A percentile compares a stretch with the other conserved stretches of the same genome.
These are phyloP conservation scores for Eleusine coracana DNA, from an alignment of 176 grass and related monocot genomes.

Conservation along the genomic window DNA sequence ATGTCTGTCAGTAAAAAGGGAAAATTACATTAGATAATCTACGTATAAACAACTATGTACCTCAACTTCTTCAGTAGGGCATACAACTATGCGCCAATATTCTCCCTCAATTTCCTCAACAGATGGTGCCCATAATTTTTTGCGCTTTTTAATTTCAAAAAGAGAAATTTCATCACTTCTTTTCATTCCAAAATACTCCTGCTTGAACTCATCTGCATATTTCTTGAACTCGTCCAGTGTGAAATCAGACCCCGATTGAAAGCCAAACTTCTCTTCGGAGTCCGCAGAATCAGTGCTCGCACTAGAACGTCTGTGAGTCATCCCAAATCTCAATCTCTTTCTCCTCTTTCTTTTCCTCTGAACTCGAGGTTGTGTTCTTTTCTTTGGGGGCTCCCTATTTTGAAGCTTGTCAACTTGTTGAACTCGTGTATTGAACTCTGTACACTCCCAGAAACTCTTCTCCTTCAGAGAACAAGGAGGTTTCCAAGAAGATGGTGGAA, in stretches of 20 bases:
- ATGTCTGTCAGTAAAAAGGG: conserved; percentile 30
- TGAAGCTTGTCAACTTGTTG: conserved; percentile 98
- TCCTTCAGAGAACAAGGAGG: conserved; percentile 75
- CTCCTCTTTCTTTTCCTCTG: conserved; percentile 79
- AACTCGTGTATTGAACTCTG: conserved; percentile 83
- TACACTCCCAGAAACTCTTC: conserved; percentile 65
- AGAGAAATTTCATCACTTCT: conserved; percentile 54
- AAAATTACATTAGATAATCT: conserved; percentile 21
- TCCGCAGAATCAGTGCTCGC: conserved; percentile 51
- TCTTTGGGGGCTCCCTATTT: conserved; percentile 77
- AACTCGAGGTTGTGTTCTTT: conserved; percentile 54
- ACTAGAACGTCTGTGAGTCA: conserved; percentile 63
- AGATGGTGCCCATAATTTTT: conserved; percentile 64
- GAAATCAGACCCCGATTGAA: conserved; percentile 90
- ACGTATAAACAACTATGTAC: conserved; percentile 43
- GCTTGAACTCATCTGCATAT: conserved; percentile 74
- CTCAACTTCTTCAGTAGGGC: conserved; percentile 82
- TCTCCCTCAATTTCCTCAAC: conserved; percentile 94
- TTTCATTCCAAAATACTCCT: conserved; percentile 75
- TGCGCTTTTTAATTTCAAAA: conserved; percentile 49
- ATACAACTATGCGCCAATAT: conserved; percentile 94
- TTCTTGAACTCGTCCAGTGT: conserved; percentile 72
- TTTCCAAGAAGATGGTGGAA: conserved; percentile 82
- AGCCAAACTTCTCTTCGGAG: conserved; percentile 88
- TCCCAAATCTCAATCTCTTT: conserved; percentile 88